These are phyloP conservation scores for Aspergillus sp. DNA, from an alignment of 2,329 filamentous ascomycete genomes.

Conservation along the genomic window DNA sequence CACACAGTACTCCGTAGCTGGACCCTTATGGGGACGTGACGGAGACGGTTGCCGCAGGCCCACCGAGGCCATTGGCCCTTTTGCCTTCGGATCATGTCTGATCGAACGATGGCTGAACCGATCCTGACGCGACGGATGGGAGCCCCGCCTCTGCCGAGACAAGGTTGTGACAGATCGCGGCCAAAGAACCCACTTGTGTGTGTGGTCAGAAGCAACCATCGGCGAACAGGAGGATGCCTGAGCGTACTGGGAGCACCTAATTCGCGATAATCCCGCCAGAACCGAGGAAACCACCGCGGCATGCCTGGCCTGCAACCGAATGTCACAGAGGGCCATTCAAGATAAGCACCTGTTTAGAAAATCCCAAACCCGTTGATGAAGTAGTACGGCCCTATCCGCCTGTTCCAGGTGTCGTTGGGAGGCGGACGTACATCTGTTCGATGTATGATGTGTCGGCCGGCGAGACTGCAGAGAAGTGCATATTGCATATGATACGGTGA, in stretches of 20 bases:
- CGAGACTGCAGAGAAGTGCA: background rate
- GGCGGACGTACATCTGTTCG: background rate
- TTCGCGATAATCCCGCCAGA: background rate
- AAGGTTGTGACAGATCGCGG: constrained; percentile 1
- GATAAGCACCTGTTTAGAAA: background rate
- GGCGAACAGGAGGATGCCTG: background rate
- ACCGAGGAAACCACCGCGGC: background rate
- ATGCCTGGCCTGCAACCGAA: background rate
- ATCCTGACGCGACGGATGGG: background rate
- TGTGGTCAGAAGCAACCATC: background rate
- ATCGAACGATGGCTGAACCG: background rate
- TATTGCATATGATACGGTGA: constrained; percentile 10
- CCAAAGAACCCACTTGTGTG: background rate
- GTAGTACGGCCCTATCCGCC: background rate
- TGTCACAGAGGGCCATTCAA: background rate
- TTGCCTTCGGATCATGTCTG: background rate
- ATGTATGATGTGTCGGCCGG: background rate
- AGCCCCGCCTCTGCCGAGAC: constrained; percentile 2
- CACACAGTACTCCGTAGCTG: background rate
- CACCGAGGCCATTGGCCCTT: background rate
- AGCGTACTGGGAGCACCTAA: background rate
- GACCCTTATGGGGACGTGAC: background rate
- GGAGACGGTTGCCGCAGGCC: background rate
- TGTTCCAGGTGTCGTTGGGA: background rate
- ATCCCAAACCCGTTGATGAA: background rate